Base-by-base conservation (phyloP, 2,329 filamentous ascomycete species). In the Bertia moriformis region DNA sequence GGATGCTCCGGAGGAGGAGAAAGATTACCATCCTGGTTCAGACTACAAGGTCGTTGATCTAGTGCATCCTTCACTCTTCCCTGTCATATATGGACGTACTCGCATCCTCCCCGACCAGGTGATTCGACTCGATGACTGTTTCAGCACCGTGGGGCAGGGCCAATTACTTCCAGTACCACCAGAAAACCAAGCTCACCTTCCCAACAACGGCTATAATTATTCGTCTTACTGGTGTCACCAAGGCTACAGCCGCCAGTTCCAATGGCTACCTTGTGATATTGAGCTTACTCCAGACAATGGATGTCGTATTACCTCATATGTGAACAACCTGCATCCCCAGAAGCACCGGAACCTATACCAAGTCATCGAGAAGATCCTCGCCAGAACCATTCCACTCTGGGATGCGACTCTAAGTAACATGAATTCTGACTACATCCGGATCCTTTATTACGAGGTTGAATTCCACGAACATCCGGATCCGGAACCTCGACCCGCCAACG, bases 1-100 rank as follows among this genome's bases (percentile, higher is more conserved):
- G 42, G 52, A 67, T 14, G 59, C 69, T 1, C 64, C 67, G 0
- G 64, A 69, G 4, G 40, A 56, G 0, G 38, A 59, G 22, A 66
- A 69, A 44, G 76, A 80, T 51, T 83, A 69, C 65, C 72, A 81
- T 51, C 77, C 76, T 0, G 59, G 65, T 2, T 73, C 69, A 1
- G 57, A 73, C 20, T 52, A 58, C 1, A 66, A 64, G 42, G 73
- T 83, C 2, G 63, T 77, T 1, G 69, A 83, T 48, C 56, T 82
- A 1, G 64, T 82, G 4, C 67, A 82, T 45, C 75, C 77, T 1
- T 81, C 73, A 0, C 57, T 82, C 4, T 82, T 66, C 45, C 74
- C 77, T 0, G 52, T 82, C 0, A 50, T 72, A 1, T 75, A 72
- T 45, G 71, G 69, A 0, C 52, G 54, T 13, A 64, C 62, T 2